A percentile compares a stretch with the other conserved stretches of the same genome.
Evolutionary conservation across 1,139 yeast species (phyloP).

Genomic region (Kodamaea sp.): DNA sequence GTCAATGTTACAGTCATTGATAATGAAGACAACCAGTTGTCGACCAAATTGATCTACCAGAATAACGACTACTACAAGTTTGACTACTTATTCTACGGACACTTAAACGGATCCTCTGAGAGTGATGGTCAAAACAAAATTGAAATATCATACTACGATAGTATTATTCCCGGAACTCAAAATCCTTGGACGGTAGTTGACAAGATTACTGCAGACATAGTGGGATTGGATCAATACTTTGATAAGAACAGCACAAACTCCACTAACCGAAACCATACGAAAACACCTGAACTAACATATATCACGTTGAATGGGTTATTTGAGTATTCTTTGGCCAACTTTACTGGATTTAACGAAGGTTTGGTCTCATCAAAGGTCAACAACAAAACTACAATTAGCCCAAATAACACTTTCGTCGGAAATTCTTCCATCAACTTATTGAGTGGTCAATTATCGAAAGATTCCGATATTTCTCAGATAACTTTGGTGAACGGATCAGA

Average conservation of each 20-base stretch:
- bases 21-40: slow-evolving; percentile 45
- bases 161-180: slow-evolving; percentile 27
- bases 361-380: slow-evolving; percentile 29
- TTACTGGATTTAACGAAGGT: slow-evolving; percentile 46
- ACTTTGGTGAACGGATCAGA: slow-evolving; percentile 27
- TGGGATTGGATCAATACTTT: slow-evolving; percentile 47
- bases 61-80: slow-evolving; percentile 79
- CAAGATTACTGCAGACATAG: slow-evolving; percentile 57
- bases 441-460: slow-evolving; percentile 49
- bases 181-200: slow-evolving; percentile 69
- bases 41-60: slow-evolving; percentile 61
- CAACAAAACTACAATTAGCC: slow-evolving; percentile 30
- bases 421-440: slow-evolving; percentile 68
- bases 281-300: slow-evolving; percentile 26
- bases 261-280: slow-evolving; percentile 16
- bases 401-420: slow-evolving; percentile 51
- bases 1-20: slow-evolving; percentile 72
- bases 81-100: slow-evolving; percentile 75
- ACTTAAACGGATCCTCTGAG: slow-evolving; percentile 50
- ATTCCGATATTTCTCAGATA: slow-evolving; percentile 42
- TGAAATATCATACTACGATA: slow-evolving; percentile 40
- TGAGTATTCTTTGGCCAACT: slow-evolving; percentile 76
- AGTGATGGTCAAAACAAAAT: slow-evolving; percentile 50
- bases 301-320: slow-evolving; percentile 67
- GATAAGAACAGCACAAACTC: slow-evolving; percentile 32